phyloP scores from a whole-genome alignment of 495 filamentous ascomycete genomes.

The Aspergillus homomorphus region DNA sequence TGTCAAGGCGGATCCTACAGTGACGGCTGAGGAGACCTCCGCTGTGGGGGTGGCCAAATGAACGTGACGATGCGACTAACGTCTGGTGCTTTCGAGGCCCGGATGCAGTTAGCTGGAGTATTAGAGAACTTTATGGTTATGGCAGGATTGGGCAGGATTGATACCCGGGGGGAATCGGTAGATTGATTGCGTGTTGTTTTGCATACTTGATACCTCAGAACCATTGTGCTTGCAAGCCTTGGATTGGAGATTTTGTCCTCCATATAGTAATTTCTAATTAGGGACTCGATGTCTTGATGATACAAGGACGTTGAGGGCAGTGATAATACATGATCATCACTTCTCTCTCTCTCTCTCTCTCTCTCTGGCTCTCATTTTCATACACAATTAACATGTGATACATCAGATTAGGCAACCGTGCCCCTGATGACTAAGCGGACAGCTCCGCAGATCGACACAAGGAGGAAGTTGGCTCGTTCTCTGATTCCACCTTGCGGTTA shows the following conservation, averaged over 20 bases:
- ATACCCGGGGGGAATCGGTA: not conserved
- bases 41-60: not conserved
- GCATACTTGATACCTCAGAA: conserved; percentile 4
- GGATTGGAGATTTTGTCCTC: not conserved
- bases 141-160: not conserved
- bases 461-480: no score
- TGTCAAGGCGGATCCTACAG: not conserved
- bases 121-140: no score
- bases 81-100: not conserved
- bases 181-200: conserved; percentile 6
- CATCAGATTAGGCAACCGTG: not conserved
- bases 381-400: not conserved
- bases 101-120: no score
- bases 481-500: no score
- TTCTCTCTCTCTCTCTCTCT: no score
- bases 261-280: conserved; percentile 3
- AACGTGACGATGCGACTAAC: not conserved
- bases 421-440: not conserved
- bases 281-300: not conserved
- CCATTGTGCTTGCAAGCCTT: not conserved
- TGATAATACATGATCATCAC: no score
- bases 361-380: no score
- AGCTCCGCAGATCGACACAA: not conserved
- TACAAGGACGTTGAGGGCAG: not conserved
- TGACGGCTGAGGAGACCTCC: not conserved